phyloP scores from a whole-genome alignment of 768 basidiomycete genomes.

The Tulasnella calospora region DNA sequence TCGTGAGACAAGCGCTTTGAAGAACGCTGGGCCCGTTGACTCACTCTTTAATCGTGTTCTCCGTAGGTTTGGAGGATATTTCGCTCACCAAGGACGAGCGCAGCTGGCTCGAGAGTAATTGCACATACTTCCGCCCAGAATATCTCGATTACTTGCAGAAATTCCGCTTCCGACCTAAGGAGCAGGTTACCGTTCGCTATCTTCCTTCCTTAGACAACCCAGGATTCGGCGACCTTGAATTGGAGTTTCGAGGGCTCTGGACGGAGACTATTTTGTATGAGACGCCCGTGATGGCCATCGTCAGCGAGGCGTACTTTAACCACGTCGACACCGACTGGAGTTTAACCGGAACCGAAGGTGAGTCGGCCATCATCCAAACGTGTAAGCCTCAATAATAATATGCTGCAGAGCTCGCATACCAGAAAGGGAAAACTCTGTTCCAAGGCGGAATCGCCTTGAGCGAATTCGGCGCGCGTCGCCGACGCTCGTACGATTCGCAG shows the following conservation, averaged over 20 bases:
- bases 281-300: constrained; percentile 86
- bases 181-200: constrained; percentile 65
- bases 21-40: constrained; percentile 3
- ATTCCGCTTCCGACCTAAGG: constrained; percentile 63
- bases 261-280: constrained; percentile 88
- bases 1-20: constrained; percentile 42
- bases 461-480: constrained; percentile 67
- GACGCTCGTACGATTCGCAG: constrained; percentile 69
- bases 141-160: constrained; percentile 74
- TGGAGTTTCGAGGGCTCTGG: constrained; percentile 72
- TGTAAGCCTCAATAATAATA: not conserved
- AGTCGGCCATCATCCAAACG: constrained; percentile 25
- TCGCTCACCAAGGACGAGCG: constrained; percentile 57
- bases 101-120: constrained; percentile 58
- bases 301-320: constrained; percentile 86
- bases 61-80: constrained; percentile 63
- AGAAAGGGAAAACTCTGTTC: constrained; percentile 63
- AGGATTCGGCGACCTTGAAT: constrained; percentile 58
- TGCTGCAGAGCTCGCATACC: constrained; percentile 60
- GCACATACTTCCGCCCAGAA: constrained; percentile 63
- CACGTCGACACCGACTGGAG: constrained; percentile 75
- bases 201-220: constrained; percentile 39
- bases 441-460: constrained; percentile 63
- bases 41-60: not conserved
- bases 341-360: constrained; percentile 76